phyloP scores from a whole-genome alignment of 768 basidiomycete species.

The Dioszegia hungarica region DNA sequence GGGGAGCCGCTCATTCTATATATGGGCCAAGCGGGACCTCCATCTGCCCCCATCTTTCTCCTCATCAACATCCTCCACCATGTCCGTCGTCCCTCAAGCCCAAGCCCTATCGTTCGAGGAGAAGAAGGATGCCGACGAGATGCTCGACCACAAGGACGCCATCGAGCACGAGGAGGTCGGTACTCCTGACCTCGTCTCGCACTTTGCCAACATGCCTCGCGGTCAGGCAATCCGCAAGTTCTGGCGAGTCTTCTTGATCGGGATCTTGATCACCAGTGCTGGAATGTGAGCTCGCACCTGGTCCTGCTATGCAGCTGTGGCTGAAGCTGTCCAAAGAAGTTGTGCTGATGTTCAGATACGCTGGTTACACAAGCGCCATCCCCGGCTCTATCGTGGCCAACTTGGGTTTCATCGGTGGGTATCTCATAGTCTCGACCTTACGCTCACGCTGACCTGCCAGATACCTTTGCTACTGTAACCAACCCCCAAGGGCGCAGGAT shows the following conservation, averaged over 20 bases:
- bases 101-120: constrained; percentile 1
- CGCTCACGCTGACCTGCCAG: not conserved
- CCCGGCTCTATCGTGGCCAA: constrained; percentile 13
- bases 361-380: constrained; percentile 10
- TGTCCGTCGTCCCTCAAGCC: not conserved
- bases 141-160: not conserved
- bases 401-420: not conserved
- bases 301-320: no score
- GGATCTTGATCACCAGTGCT: constrained; percentile 6
- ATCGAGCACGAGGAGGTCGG: constrained; percentile 1
- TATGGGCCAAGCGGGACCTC: not conserved
- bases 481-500: constrained; percentile 4
- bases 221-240: constrained; percentile 11
- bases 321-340: no score
- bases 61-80: not conserved
- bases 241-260: constrained; percentile 5
- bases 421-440: not conserved
- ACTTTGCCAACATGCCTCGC: constrained; percentile 4
- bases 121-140: constrained; percentile 3
- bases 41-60: not conserved
- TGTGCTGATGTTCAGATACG: constrained; percentile 5
- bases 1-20: no score
- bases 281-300: constrained; percentile 8
- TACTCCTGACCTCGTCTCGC: constrained; percentile 6
- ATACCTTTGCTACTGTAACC: constrained; percentile 8